Conservation (phyloP, 176 grass and related monocot genomes). For the Lolium rigidum region DNA sequence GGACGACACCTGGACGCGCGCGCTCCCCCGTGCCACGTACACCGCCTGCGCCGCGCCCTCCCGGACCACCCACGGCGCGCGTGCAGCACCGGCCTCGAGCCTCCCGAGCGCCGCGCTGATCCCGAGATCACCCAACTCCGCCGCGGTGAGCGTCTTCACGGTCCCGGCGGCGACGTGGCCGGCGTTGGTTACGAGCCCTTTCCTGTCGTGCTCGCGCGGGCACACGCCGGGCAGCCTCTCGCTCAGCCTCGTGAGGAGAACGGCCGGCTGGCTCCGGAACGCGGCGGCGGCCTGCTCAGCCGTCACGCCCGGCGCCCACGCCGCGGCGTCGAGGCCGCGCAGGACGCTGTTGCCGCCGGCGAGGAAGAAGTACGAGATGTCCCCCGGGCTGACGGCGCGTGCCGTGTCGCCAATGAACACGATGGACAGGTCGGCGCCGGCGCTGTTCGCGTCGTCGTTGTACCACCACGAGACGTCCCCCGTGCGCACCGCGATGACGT, state of each 20-base stretch:
- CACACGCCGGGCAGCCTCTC: neutral
- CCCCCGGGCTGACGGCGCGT: neutral
- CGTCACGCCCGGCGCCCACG: neutral
- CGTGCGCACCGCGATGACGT: conserved; percentile 21
- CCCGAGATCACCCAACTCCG: neutral
- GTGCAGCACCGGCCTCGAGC: conserved; percentile 16
- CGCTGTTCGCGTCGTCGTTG: conserved; percentile 20
- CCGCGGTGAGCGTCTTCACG: neutral
- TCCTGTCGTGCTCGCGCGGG: conserved; percentile 26
- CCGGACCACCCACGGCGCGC: conserved; percentile 24
- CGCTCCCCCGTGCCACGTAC: conserved; percentile 34
- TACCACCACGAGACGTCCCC: conserved; percentile 53
- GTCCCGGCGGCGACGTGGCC: neutral
- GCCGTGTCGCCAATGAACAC: conserved; percentile 42
- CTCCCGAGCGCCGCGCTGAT: conserved; percentile 22
- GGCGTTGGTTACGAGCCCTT: conserved; percentile 32
- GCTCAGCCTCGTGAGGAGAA: neutral
- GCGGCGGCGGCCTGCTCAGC: neutral
- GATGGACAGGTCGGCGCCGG: neutral
- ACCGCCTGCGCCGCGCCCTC: conserved; percentile 38
- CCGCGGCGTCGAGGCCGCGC: conserved; percentile 13
- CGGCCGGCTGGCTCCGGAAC: conserved; percentile 29
- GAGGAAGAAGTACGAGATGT: conserved; percentile 48
- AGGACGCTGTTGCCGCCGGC: conserved; percentile 25
- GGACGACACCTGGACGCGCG: conserved; percentile 31